phyloP scores from a whole-genome alignment of 2,329 filamentous ascomycete genomes.

The Fusarium sp. region DNA sequence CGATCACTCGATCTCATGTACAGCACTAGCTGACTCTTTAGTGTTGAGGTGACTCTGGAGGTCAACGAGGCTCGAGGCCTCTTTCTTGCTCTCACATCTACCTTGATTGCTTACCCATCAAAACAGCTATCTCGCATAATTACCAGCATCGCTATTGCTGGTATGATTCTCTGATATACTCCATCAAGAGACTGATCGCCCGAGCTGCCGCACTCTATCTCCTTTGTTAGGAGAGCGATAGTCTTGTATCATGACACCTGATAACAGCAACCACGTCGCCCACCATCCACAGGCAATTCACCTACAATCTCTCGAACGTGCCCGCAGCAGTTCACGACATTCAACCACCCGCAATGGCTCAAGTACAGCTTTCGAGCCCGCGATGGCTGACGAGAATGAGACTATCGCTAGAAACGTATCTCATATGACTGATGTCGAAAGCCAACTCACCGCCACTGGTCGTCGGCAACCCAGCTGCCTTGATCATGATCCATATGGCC shows the following conservation, averaged over 20 bases:
- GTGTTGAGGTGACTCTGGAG: constrained; percentile 7
- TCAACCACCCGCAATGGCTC: constrained; percentile 51
- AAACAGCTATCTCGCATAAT: neutral
- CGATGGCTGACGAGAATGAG: constrained; percentile 51
- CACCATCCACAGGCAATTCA: constrained; percentile 60
- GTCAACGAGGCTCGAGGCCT: constrained; percentile 3
- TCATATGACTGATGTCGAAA: constrained; percentile 61
- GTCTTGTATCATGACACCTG: constrained; percentile 54
- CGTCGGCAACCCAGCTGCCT: constrained; percentile 54
- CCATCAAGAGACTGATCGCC: neutral
- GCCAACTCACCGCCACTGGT: constrained; percentile 53
- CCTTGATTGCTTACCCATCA: constrained; percentile 8
- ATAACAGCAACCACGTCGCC: constrained; percentile 56
- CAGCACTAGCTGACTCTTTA: constrained; percentile 6
- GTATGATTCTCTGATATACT: constrained; percentile 1
- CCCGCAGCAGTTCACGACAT: constrained; percentile 47
- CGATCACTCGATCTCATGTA: constrained; percentile 16
- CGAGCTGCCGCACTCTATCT: neutral
- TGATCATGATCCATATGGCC: constrained; percentile 83
- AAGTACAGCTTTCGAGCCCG: constrained; percentile 60
- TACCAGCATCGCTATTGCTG: neutral
- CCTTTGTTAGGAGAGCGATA: neutral
- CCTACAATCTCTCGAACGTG: constrained; percentile 50
- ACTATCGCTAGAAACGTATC: constrained; percentile 58
- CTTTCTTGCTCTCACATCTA: constrained; percentile 13